Percentiles rank a stretch among this genome's conserved stretches.
These are phyloP conservation scores for Malus domestica DNA, from an alignment of 306 rosid species.

Conservation along the genomic window ASM211411v1 NC_041797.1:560501-561000, in stretches of 20 bases:
- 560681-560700: constrained; percentile 87
- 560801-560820: not conserved
- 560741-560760: not conserved
- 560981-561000: constrained; percentile 87
- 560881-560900: not conserved
- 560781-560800: not conserved
- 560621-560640: constrained; percentile 56
- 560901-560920: constrained; percentile 61
- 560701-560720: constrained; percentile 83
- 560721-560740: constrained; percentile 88
- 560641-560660: constrained; percentile 94
- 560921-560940: constrained; percentile 57
- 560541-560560: constrained; percentile 55
- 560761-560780: constrained; percentile 3
- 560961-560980: constrained; percentile 93
- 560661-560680: constrained; percentile 76
- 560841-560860: not conserved
- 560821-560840: not conserved
- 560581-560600: not conserved
- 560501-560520: constrained; percentile 80
- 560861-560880: not conserved
- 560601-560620: not conserved
- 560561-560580: constrained; percentile 13
- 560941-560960: constrained; percentile 90
- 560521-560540: constrained; percentile 72